phyloP scores from a whole-genome alignment of 2,329 filamentous ascomycete genomes.

The Torrubiella hemipterigena region DNA sequence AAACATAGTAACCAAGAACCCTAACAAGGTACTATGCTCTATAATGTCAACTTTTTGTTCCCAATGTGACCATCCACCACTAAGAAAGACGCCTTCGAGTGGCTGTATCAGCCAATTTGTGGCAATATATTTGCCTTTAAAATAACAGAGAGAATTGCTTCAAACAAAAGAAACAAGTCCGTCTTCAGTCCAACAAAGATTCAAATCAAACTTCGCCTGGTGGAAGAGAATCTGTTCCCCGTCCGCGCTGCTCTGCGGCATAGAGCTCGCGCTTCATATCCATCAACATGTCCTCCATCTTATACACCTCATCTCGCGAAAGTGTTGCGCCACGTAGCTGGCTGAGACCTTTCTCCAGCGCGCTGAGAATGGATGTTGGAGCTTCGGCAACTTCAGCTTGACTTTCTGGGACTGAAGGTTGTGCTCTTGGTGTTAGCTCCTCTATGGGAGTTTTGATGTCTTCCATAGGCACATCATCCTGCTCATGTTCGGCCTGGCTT shows the following conservation, averaged over 20 bases:
- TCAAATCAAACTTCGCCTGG: too few relatives aligned
- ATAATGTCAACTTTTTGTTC: too few relatives aligned
- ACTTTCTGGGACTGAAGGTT: slow-evolving; percentile 1
- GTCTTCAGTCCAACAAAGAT: too few relatives aligned
- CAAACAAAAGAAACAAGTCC: too few relatives aligned
- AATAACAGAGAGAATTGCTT: too few relatives aligned
- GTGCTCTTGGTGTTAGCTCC: neutral
- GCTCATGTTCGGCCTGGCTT: slow-evolving; percentile 14
- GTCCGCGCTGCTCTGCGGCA: slow-evolving; percentile 51
- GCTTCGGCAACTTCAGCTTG: neutral
- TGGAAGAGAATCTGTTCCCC: slow-evolving; percentile 14
- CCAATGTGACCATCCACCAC: too few relatives aligned
- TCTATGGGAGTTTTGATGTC: slow-evolving; percentile 13
- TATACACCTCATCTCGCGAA: slow-evolving; percentile 51
- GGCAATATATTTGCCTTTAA: too few relatives aligned
- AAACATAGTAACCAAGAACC: too few relatives aligned
- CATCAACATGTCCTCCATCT: slow-evolving; percentile 69
- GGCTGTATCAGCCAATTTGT: too few relatives aligned
- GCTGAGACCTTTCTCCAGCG: slow-evolving; percentile 30
- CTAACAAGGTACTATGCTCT: too few relatives aligned
- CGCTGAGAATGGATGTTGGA: slow-evolving; percentile 15
- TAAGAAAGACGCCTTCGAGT: too few relatives aligned
- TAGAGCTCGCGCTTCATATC: slow-evolving; percentile 66
- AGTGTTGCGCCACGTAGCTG: slow-evolving; percentile 48
- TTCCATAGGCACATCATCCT: slow-evolving; percentile 9